These are phyloP conservation scores for Pyrus betulifolia DNA, from an alignment of 306 rosid species.

Conservation along the genomic window DNA sequence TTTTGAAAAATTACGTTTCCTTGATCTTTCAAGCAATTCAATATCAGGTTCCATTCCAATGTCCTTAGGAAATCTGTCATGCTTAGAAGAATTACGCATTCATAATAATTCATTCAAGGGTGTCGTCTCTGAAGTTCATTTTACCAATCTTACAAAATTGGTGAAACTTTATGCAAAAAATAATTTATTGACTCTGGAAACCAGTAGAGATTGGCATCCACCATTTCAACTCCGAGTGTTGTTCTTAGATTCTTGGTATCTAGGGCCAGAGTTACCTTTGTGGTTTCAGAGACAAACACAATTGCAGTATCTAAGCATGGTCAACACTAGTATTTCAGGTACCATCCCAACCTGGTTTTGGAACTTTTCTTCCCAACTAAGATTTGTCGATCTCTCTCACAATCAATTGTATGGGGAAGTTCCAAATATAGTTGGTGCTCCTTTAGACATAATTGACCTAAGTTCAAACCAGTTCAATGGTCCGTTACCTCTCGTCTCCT, in stretches of 20 bases:
- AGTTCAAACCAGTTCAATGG: neutral
- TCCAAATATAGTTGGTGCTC: neutral
- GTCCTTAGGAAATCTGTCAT: neutral
- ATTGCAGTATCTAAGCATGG: neutral
- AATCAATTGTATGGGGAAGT: constrained; percentile 23
- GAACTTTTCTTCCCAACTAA: neutral
- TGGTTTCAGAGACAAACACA: constrained; percentile 25
- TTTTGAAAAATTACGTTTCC: neutral
- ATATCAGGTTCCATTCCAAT: neutral
- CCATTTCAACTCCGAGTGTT: constrained; percentile 22
- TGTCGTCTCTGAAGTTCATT: neutral
- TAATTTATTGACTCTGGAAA: neutral
- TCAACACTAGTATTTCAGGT: neutral
- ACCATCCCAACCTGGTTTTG: constrained; percentile 6
- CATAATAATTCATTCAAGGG: neutral
- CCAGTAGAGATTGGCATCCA: constrained; percentile 5
- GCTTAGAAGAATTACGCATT: neutral
- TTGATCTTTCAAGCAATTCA: neutral
- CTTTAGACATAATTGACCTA: neutral
- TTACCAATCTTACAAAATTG: constrained; percentile 1
- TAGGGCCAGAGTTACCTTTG: constrained; percentile 22
- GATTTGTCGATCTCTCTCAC: constrained; percentile 13
- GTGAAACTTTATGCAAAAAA: neutral
- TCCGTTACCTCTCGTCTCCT: neutral
- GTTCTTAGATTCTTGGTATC: constrained; percentile 4